Evolutionary conservation across 768 basidiomycete species (phyloP).

Genomic region (Chiua virens): DNA sequence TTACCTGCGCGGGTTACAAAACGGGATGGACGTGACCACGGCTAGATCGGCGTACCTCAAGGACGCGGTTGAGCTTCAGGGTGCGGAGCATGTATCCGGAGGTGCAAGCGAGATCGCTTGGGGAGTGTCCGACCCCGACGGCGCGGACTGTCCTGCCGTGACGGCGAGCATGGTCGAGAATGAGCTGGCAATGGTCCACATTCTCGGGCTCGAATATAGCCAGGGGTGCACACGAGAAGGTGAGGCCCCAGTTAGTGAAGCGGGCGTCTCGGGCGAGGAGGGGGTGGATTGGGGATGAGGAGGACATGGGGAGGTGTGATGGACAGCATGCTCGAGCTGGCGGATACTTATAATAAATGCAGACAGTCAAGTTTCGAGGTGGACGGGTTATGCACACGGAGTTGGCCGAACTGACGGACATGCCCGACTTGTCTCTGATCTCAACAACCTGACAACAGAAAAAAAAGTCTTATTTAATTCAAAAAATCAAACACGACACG

Average conservation of each 20-base stretch:
- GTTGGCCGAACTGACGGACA: constrained; percentile 2
- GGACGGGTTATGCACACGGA: constrained; percentile 25
- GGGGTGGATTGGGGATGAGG: constrained; percentile 43
- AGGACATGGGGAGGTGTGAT: constrained; percentile 28
- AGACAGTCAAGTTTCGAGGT: constrained; percentile 11
- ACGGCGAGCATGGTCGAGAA: constrained; percentile 79
- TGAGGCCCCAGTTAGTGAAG: constrained; percentile 88
- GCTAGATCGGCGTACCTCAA: constrained; percentile 62
- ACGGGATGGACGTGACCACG: constrained; percentile 11
- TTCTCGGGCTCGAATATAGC: constrained; percentile 75
- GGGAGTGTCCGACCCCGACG: constrained; percentile 89
- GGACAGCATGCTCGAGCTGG: too few species aligned
- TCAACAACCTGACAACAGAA: neutral
- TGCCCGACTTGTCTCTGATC: constrained; percentile 1
- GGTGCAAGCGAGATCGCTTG: constrained; percentile 92
- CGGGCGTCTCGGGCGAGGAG: constrained; percentile 35
- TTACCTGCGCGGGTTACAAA: constrained; percentile 49
- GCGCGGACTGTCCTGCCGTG: constrained; percentile 74
- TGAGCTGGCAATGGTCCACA: constrained; percentile 64
- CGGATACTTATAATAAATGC: too few species aligned
- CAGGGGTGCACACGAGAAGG: constrained; percentile 67
- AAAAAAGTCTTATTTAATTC: constrained; percentile 19
- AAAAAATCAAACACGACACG: constrained; percentile 64
- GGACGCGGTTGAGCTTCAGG: constrained; percentile 63
- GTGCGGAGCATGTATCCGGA: constrained; percentile 83